These are phyloP conservation scores for Kandelia obovata DNA, from an alignment of 345 rosid species.

Conservation along the genomic window DNA sequence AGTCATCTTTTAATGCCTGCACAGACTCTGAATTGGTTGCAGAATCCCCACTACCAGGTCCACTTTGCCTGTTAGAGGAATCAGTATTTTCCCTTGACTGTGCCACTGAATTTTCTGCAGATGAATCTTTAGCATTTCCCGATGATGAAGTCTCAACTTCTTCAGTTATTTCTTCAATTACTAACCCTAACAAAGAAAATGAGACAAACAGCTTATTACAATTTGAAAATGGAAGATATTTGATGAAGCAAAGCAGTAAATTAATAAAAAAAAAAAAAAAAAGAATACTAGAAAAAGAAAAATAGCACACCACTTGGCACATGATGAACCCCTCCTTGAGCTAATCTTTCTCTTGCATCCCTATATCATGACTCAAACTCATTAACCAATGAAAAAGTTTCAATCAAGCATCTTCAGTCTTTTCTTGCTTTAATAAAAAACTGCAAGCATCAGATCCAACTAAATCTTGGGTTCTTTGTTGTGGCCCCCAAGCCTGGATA, in stretches of 20 bases:
- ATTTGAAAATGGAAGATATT: not conserved
- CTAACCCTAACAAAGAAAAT: slow-evolving; percentile 36
- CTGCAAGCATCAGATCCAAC: too few species aligned
- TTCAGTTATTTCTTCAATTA: slow-evolving; percentile 74
- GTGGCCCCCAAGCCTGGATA: too few species aligned
- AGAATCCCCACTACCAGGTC: slow-evolving; percentile 18
- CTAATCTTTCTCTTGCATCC: slow-evolving; percentile 53
- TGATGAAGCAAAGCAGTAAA: not conserved
- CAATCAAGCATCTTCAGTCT: not conserved
- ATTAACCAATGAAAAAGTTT: slow-evolving; percentile 9
- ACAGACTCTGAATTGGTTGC: slow-evolving; percentile 44
- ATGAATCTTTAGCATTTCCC: slow-evolving; percentile 24
- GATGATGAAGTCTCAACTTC: slow-evolving; percentile 37
- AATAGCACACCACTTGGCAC: slow-evolving; percentile 45
- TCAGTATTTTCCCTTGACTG: slow-evolving; percentile 27
- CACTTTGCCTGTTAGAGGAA: slow-evolving; percentile 14
- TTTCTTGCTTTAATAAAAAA: not conserved
- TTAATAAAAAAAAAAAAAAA: not conserved
- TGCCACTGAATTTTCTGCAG: slow-evolving; percentile 23
- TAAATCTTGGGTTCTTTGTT: too few species aligned
- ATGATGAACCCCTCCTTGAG: slow-evolving; percentile 42
- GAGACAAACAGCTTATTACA: not conserved
- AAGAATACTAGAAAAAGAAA: slow-evolving; percentile 3
- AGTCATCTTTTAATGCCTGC: slow-evolving; percentile 59
- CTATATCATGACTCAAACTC: slow-evolving; percentile 29